Conservation (phyloP, 2,329 filamentous ascomycete genomes). For the Raffaelea deltoideospora region DNA sequence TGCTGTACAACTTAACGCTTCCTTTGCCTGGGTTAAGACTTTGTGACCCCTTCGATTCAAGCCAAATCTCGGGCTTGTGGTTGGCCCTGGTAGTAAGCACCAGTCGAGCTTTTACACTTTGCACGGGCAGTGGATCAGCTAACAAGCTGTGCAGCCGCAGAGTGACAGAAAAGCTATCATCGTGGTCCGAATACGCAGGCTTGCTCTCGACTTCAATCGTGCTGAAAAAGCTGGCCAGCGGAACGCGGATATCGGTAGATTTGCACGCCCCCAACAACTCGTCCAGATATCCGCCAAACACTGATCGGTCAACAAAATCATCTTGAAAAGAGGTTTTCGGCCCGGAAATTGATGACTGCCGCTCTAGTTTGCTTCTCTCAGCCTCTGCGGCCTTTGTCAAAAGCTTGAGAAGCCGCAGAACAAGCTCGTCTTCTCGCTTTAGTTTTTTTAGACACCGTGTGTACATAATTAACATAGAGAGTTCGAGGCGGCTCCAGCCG, state of each 20-base stretch:
- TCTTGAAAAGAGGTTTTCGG: background rate
- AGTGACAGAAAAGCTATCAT: conserved; percentile 60
- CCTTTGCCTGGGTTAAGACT: conserved; percentile 40
- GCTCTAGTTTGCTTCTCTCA: conserved; percentile 24
- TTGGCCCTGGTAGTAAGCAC: conserved; percentile 38
- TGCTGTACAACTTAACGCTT: conserved; percentile 27
- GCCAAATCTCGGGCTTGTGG: conserved; percentile 37
- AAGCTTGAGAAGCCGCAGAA: conserved; percentile 59
- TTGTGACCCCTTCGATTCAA: conserved; percentile 18
- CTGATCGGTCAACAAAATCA: conserved; percentile 15
- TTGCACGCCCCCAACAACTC: conserved; percentile 28
- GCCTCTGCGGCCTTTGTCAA: conserved; percentile 49
- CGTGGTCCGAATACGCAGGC: conserved; percentile 52
- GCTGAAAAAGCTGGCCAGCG: conserved; percentile 60
- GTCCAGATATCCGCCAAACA: conserved; percentile 33
- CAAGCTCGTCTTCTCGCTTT: conserved; percentile 62
- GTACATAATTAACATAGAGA: conserved; percentile 77
- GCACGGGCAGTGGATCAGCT: conserved; percentile 51
- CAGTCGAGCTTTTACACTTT: conserved; percentile 49
- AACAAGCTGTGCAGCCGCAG: conserved; percentile 59
- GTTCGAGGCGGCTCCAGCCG: conserved; percentile 66
- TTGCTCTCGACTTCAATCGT: conserved; percentile 51
- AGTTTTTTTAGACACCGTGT: conserved; percentile 67
- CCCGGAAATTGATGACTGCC: conserved; percentile 17
- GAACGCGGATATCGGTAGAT: conserved; percentile 46